Base-by-base conservation (phyloP, 202 grass and related monocot species). In the Cymbopogon flexuosus region DNA sequence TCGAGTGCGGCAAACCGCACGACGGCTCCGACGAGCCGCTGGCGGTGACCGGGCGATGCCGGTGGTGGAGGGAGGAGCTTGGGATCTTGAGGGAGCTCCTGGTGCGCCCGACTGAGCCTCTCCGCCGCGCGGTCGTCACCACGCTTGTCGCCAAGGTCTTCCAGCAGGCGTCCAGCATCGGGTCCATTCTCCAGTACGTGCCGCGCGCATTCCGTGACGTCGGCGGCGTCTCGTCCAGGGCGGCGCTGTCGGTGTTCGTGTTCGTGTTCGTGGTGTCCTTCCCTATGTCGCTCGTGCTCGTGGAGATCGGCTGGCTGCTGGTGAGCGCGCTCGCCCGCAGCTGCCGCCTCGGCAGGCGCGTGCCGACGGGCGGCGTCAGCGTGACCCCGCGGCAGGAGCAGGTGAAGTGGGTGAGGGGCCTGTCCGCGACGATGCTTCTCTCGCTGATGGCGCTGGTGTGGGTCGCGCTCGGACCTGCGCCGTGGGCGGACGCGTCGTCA, bases 81-180 rank as follows among this genome's bases (percentile, higher is more conserved):
- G 14, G 24, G 0, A 35, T 23, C 15, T 65, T 67, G 59, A 29
- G 11, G 37, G 82, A 81, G 14, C 66, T 85, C 8, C 19, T 78
- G 36, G 78, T 72, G 11, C 43, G 72, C 11, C 87, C 82, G 65
- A 85, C 82, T 27, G 82, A 89, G 82, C 82, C 82, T 30, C 46
- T 89, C 16, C 82, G 78, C 7, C 82, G 78, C 15, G 57, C 66
- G 8, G 14, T 73, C 3, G 19, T 85, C 21, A 89, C 72, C 21
- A 77, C 77, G 19, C 72, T 89, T 4, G 82, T 89, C 14, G 72
- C 77, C 77, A 89, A 89, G 82, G 65, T 77, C 5, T 85, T 89
- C 82, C 81, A 88, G 76, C 86, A 88, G 69, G 81, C 77, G 23
- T 81, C 81, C n/a, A 77, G 81, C 35, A 65, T 72, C 43, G 77